A percentile compares a stretch with the other conserved stretches of the same genome.
Conservation (phyloP, 345 rosid species). For the Stellera chamaejasme region DNA sequence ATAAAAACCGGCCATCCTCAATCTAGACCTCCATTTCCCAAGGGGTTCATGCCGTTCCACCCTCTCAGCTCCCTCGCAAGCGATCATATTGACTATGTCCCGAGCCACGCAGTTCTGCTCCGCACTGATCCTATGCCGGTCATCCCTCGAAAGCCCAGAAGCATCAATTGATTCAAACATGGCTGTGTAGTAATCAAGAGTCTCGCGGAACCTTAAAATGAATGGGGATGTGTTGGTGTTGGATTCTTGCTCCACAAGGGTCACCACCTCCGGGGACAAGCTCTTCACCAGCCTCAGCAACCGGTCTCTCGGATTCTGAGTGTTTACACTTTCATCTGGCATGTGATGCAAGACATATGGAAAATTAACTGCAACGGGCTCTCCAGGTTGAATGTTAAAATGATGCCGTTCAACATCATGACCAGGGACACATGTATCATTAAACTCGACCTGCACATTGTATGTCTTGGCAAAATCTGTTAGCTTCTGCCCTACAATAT, state of each 20-base stretch:
- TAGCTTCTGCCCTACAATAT: slow-evolving; percentile 57
- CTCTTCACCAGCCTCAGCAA: slow-evolving; percentile 75
- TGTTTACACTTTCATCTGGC: slow-evolving; percentile 96
- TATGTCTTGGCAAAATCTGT: slow-evolving; percentile 33
- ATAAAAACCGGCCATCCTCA: slow-evolving; percentile 61
- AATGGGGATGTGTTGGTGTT: slow-evolving; percentile 79
- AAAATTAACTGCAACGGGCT: slow-evolving; percentile 78
- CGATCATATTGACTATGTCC: slow-evolving; percentile 83
- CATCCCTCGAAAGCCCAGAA: slow-evolving; percentile 36
- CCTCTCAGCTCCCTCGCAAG: slow-evolving; percentile 71
- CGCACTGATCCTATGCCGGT: slow-evolving; percentile 58
- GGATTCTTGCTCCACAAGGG: slow-evolving; percentile 76
- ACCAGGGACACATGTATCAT: slow-evolving; percentile 64
- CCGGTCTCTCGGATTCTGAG: slow-evolving; percentile 66
- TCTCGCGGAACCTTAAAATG: slow-evolving; percentile 48
- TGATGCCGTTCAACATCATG: slow-evolving; percentile 53
- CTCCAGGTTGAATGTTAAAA: slow-evolving; percentile 55
- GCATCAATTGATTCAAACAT: slow-evolving; percentile 80
- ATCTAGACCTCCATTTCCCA: slow-evolving; percentile 64
- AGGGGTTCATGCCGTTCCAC: slow-evolving; percentile 77
- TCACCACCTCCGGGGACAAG: slow-evolving; percentile 66
- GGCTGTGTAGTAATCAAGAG: slow-evolving; percentile 62
- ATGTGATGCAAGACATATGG: slow-evolving; percentile 90
- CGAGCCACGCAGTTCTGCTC: slow-evolving; percentile 88
- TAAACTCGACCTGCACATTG: slow-evolving; percentile 76